Evolutionary conservation across 257 asterid genomes (phyloP).

Genomic region (Capsicum chinense): DNA sequence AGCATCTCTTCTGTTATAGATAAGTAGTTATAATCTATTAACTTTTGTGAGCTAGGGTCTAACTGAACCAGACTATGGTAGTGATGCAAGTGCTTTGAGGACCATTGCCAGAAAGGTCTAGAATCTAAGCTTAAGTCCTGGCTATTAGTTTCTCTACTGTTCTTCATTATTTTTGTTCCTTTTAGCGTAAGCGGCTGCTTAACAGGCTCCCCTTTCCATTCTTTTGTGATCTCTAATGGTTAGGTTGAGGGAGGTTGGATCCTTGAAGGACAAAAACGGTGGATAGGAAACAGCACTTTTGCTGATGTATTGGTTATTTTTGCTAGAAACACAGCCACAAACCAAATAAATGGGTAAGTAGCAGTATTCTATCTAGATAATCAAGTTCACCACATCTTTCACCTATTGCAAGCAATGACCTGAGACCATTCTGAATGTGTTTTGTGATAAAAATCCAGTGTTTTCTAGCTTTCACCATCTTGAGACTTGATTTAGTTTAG

Average conservation of each 20-base stretch:
- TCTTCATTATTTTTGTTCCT: not conserved
- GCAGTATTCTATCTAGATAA: conserved; percentile 16
- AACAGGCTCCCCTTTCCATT: not conserved
- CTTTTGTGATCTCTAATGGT: conserved; percentile 30
- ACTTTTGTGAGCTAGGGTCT: conserved; percentile 62
- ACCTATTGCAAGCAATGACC: conserved; percentile 19
- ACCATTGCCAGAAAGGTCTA: conserved; percentile 91
- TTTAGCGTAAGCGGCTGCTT: conserved; percentile 2
- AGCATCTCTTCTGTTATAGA: not conserved
- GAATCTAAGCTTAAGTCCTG: conserved; percentile 18
- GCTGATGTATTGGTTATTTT: conserved; percentile 86
- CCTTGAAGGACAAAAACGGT: conserved; percentile 93
- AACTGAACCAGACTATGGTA: conserved; percentile 96
- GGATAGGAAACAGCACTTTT: conserved; percentile 98
- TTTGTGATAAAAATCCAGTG: not conserved
- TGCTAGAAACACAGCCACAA: conserved; percentile 76
- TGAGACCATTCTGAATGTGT: not conserved
- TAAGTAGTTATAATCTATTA: conserved; percentile 25
- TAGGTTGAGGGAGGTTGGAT: conserved; percentile 99
- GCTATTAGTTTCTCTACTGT: conserved; percentile 14
- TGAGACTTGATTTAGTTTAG: not conserved
- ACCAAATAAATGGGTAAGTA: conserved; percentile 92
- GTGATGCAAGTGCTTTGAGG: conserved; percentile 91
- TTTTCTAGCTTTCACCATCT: conserved; percentile 6
- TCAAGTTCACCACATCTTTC: conserved; percentile 2